Evolutionary conservation across 2,329 filamentous ascomycete genomes (phyloP).

Genomic region (Cercospora beticola): DNA sequence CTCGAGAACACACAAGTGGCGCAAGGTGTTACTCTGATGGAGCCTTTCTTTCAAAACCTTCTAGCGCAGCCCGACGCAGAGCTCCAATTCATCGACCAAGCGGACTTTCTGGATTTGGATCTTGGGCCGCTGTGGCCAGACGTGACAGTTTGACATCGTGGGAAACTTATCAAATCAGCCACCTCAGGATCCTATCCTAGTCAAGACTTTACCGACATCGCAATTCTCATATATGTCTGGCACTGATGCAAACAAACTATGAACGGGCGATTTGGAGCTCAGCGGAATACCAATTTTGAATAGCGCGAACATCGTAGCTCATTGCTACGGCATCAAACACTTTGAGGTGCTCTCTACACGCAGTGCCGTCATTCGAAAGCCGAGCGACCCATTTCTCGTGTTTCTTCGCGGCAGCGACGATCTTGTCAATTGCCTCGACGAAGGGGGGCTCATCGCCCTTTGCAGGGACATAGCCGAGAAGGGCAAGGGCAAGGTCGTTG

Average conservation of each 20-base stretch:
- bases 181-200: too few relatives aligned
- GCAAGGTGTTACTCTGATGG: background rate
- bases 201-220: background rate
- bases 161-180: background rate
- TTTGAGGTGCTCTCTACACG: constrained; percentile 51
- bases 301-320: constrained; percentile 25
- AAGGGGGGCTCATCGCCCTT: constrained; percentile 46
- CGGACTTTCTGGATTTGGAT: background rate
- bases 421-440: constrained; percentile 49
- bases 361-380: constrained; percentile 51
- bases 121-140: background rate
- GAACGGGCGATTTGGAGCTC: background rate
- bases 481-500: constrained; percentile 56
- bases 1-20: background rate
- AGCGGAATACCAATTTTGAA: constrained; percentile 33
- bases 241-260: background rate
- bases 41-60: background rate
- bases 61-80: background rate
- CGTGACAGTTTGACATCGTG: background rate
- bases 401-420: constrained; percentile 57
- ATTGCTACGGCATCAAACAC: constrained; percentile 51
- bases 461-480: constrained; percentile 50
- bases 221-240: background rate
- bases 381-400: constrained; percentile 66
- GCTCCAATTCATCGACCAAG: background rate